These are phyloP conservation scores for Phytomonas serpens DNA, from an alignment of 208 protist genomes.

Conservation along the genomic window DNA sequence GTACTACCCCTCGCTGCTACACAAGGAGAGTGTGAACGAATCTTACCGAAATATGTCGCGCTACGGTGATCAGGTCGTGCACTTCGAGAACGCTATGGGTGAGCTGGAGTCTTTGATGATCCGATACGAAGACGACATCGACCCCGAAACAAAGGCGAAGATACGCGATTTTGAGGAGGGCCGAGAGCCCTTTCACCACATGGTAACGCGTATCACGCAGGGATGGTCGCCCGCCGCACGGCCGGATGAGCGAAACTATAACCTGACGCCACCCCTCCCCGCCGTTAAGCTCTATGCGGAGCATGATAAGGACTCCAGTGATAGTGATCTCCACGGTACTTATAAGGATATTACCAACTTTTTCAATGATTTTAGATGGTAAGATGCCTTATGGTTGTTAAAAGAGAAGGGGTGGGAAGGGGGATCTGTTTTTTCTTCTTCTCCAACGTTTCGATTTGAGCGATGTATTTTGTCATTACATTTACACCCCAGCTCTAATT, in stretches of 20 bases:
- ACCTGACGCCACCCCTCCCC: slow-evolving; percentile 47
- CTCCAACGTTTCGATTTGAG: not conserved
- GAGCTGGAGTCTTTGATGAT: slow-evolving; percentile 78
- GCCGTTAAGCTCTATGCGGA: slow-evolving; percentile 74
- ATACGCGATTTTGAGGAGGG: slow-evolving; percentile 78
- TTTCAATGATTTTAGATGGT: slow-evolving; percentile 87
- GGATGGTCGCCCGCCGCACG: slow-evolving; percentile 74
- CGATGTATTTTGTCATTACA: not conserved
- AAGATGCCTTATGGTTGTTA: slow-evolving; percentile 11
- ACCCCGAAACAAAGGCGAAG: slow-evolving; percentile 52
- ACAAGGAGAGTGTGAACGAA: slow-evolving; percentile 63
- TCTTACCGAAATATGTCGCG: slow-evolving; percentile 82
- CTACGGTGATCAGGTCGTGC: slow-evolving; percentile 81
- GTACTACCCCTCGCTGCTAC: slow-evolving; percentile 70
- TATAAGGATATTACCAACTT: slow-evolving; percentile 82
- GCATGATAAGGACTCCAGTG: slow-evolving; percentile 78
- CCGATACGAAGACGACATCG: slow-evolving; percentile 63
- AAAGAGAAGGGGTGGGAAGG: not conserved
- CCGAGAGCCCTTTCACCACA: slow-evolving; percentile 83
- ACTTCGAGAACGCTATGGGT: slow-evolving; percentile 70
- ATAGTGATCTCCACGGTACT: slow-evolving; percentile 69
- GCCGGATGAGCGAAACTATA: slow-evolving; percentile 78
- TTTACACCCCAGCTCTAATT: not conserved
- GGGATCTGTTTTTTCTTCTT: slow-evolving; percentile 6
- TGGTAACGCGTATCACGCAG: slow-evolving; percentile 73